Base-by-base conservation (phyloP, 352 stramenopile genomes). In the Phytophthora ohioensis region DNA sequence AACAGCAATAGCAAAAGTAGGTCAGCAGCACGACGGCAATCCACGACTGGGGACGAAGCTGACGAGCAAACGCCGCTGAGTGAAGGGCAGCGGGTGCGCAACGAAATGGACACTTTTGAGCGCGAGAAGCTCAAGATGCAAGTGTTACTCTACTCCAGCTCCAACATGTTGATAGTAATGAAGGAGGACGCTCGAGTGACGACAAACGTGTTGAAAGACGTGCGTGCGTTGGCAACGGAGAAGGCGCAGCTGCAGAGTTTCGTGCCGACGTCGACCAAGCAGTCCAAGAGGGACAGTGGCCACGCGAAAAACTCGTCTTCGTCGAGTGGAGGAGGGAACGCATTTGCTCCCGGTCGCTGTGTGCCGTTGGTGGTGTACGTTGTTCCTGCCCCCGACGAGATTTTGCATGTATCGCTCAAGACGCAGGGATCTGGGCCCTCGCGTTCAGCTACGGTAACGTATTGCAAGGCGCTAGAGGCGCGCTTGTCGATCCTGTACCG, bases 331-430 rank as follows among this genome's bases (percentile, higher is more conserved):
- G 52, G 42, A 27, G 45, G 46, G 0, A 90, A 88, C 48, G 73
- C 72, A 5, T 84, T 94, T 34, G 53, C 75, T 2, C 86, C 86
- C 1, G 84, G 86, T 27, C 81, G 77, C 6, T 94, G 86, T 63
- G 81, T 92, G 10, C 86, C 86, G 7, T 57, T 91, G n/a, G 81
- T 76, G 30, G 66, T 91, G 63, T 91, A 87, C 47, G 81, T 88
- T 15, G 67, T 91, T 0, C 86, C 86, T n/a, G 81, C 78, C 8
- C 68, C 61, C 0, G 80, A 90, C n/a, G 71, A 87, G 31, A 66
- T 91, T 13, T 39, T 90, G 39, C 57, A 67, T 9, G 64, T 65
- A 11, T 77, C 68, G 17, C 39, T 74, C 32, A 79, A 77, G 53
- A 68, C 68, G 4, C 69, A 69, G 30, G 42, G 48, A n/a, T 77